Evolutionary conservation across 345 rosid species (phyloP).

Genomic region (Chamaenerion angustifolium): DNA sequence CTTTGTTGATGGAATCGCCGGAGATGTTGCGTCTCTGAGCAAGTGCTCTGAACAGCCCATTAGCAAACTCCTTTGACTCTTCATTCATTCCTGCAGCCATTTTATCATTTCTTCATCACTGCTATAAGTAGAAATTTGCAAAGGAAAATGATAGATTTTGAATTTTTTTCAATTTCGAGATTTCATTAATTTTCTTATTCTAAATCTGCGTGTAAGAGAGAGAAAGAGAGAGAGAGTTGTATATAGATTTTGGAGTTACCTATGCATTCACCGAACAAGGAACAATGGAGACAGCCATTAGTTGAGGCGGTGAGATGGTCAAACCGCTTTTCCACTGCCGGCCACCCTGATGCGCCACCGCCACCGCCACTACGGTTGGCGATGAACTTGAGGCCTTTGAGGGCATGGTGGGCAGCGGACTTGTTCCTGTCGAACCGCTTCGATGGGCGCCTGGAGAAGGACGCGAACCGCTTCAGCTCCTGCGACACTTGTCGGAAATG

Average conservation of each 20-base stretch:
- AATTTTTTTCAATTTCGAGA: background rate
- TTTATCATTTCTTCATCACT: background rate
- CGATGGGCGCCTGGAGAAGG: slow-evolving; percentile 35
- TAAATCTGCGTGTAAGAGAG: background rate
- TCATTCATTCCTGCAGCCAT: slow-evolving; percentile 52
- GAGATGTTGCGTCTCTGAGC: slow-evolving; percentile 46
- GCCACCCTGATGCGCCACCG: slow-evolving; percentile 36
- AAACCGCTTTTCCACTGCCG: slow-evolving; percentile 53
- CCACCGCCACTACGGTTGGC: slow-evolving; percentile 35
- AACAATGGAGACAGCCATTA: slow-evolving; percentile 39
- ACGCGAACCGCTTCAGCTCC: slow-evolving; percentile 55
- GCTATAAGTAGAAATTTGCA: background rate
- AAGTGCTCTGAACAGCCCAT: slow-evolving; percentile 57
- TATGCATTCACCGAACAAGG: slow-evolving; percentile 71
- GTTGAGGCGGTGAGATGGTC: slow-evolving; percentile 37
- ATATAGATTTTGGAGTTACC: slow-evolving; percentile 20
- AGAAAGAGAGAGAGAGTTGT: background rate
- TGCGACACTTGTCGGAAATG: slow-evolving; percentile 59
- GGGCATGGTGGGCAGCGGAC: slow-evolving; percentile 65
- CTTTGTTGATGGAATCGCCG: slow-evolving; percentile 54
- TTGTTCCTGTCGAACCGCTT: slow-evolving; percentile 45
- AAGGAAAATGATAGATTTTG: background rate
- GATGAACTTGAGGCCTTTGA: slow-evolving; percentile 80
- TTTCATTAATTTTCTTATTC: background rate
- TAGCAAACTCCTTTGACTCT: slow-evolving; percentile 79